A percentile compares a stretch with the other conserved stretches of the same genome.
Conservation (phyloP, 345 rosid species). For the Salix dunnii region DNA sequence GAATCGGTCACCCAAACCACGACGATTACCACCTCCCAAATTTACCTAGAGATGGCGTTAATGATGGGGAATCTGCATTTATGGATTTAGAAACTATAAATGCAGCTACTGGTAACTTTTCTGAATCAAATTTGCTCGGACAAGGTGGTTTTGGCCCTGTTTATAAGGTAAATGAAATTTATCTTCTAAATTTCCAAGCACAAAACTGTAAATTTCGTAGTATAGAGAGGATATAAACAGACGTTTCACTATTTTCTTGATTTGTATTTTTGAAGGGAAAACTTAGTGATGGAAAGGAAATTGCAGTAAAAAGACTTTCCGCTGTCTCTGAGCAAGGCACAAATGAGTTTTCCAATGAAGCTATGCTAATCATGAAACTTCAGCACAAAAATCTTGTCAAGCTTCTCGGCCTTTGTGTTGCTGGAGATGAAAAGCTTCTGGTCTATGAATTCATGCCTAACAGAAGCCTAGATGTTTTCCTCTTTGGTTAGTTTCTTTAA, state of each 20-base stretch:
- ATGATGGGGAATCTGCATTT: neutral
- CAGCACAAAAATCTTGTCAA: constrained; percentile 53
- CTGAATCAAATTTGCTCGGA: neutral
- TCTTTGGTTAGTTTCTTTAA: constrained; percentile 37
- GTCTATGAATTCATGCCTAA: constrained; percentile 64
- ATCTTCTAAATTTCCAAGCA: neutral
- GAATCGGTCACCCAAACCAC: constrained; percentile 2
- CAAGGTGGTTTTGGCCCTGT: constrained; percentile 13
- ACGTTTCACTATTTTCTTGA: neutral
- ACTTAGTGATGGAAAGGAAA: constrained; percentile 39
- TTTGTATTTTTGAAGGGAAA: constrained; percentile 35
- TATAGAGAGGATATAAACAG: neutral
- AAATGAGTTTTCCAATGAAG: constrained; percentile 38
- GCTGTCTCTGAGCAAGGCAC: constrained; percentile 30
- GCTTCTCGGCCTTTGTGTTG: constrained; percentile 50
- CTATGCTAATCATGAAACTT: constrained; percentile 40
- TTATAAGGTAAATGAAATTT: constrained; percentile 1
- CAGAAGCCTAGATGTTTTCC: constrained; percentile 36
- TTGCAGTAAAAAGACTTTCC: constrained; percentile 41
- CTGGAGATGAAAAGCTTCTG: constrained; percentile 37
- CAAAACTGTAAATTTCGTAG: neutral
- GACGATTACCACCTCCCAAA: neutral
- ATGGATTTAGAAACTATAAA: neutral
- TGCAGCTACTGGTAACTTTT: neutral
- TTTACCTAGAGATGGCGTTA: constrained; percentile 8